These are phyloP conservation scores for Thozetella sp. DNA, from an alignment of 495 filamentous ascomycete species.

Conservation along the genomic window DNA sequence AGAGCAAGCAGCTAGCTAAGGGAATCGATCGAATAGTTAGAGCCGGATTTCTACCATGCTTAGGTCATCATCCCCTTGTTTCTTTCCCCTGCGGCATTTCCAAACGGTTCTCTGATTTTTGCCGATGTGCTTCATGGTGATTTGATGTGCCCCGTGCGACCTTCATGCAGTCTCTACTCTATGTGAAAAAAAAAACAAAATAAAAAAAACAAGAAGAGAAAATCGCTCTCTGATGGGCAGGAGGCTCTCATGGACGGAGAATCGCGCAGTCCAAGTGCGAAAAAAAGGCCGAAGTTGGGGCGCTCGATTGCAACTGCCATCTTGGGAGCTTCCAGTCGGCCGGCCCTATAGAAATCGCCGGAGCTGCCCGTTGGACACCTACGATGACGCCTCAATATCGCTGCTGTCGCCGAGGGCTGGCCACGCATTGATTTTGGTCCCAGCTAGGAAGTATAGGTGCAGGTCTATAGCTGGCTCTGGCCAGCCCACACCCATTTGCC, in stretches of 20 bases:
- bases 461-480: not conserved
- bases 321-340: not conserved
- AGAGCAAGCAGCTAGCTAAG: too few species aligned
- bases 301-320: not conserved
- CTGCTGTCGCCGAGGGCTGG: not conserved
- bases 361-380: not conserved
- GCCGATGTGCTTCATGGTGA: not conserved
- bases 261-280: too few species aligned
- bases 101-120: not conserved
- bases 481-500: not conserved
- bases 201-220: too few species aligned
- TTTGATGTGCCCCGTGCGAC: not conserved
- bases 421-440: constrained; percentile 1
- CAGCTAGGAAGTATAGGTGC: constrained; percentile 1
- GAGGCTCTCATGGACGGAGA: too few species aligned
- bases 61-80: not conserved
- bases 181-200: not conserved
- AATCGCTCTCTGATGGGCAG: too few species aligned
- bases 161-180: not conserved
- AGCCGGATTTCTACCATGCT: too few species aligned
- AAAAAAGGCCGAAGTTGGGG: too few species aligned
- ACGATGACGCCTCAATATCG: constrained; percentile 1
- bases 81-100: too few species aligned
- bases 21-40: too few species aligned
- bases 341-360: constrained; percentile 2